Evolutionary conservation across 169 alveolate genomes (phyloP).

Genomic region (Eimeria falciformis): DNA sequence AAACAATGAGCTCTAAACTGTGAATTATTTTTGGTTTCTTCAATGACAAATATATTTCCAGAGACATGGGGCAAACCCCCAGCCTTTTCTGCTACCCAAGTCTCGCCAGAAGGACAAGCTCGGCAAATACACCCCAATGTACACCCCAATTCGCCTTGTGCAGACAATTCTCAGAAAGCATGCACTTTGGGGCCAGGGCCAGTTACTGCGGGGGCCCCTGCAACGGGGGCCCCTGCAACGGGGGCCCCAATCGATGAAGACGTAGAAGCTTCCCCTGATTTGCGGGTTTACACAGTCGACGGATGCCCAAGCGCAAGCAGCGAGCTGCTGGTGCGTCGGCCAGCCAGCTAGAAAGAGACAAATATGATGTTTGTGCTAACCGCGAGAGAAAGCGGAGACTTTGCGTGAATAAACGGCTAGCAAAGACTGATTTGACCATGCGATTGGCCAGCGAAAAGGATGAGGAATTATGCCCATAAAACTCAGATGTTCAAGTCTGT

Average conservation of each 20-base stretch:
- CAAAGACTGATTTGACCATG: neutral
- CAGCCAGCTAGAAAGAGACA: no score
- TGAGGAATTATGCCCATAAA: no score
- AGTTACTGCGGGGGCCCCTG: neutral
- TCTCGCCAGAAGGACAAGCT: slow-evolving; percentile 12
- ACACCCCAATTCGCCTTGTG: no score
- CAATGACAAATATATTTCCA: neutral
- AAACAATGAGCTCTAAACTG: no score
- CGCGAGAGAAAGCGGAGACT: neutral
- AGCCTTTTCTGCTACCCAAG: neutral
- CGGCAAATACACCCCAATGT: no score
- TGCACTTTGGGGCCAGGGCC: no score
- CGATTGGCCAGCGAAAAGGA: neutral
- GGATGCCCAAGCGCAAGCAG: slow-evolving; percentile 56
- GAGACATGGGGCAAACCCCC: slow-evolving; percentile 48
- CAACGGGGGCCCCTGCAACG: neutral
- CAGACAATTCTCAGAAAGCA: no score
- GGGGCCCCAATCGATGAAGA: neutral
- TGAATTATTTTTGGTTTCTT: no score
- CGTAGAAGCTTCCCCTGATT: neutral
- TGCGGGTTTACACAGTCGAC: neutral
- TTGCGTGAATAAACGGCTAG: neutral
- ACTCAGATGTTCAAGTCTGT: neutral
- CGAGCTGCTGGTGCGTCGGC: neutral
- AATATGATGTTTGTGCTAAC: neutral